Base-by-base conservation (phyloP, 352 stramenopile species). In the Aphanomyces astaci region DNA sequence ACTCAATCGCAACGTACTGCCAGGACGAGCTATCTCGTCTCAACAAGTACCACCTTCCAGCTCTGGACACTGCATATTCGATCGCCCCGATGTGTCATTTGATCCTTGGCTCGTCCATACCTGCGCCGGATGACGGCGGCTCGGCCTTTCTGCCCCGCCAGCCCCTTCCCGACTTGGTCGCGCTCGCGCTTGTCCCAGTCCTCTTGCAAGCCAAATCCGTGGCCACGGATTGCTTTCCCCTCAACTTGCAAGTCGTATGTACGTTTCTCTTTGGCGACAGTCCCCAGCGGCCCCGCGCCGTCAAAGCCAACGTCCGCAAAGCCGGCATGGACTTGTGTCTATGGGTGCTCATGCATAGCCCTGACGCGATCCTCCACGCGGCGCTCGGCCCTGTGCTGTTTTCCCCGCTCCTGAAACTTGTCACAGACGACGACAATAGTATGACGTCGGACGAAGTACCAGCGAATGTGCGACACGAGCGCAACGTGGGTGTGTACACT, bases 191-290 rank as follows among this genome's bases (percentile, higher is more conserved):
- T 1, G 25, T 87, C 15, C 72, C 71, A 11, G 55, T 91, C 13
- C 54, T 93, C 39, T 75, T 72, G 7, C 45, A 51, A 13, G 91
- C 83, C 0, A 83, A 88, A 62, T 64, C 74, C 5, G 81, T 80
- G 13, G 71, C 81, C 15, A 43, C 36, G 15, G 87, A 87, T 60
- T 74, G 79, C 11, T 62, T 89, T 31, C 85, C 85, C 0, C 69
- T 81, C 43, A 82, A 90, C 66, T 57, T 93, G 24, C 82, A 91
- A 63, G 52, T 91, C 27, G 71, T 93, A 17, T 93, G 83, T 51
- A 80, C 90, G 46, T 72, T 90, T 19, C 85, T 93, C 79, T 91
- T 87, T 67, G 85, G 78, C n/a, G 66, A 72, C 2, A 80, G 88
- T 39, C 25, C 75, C 2, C 75, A 59, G 1, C 76, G 84, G 11